phyloP scores from a whole-genome alignment of 306 rosid species.

The Biancaea sappan region DNA sequence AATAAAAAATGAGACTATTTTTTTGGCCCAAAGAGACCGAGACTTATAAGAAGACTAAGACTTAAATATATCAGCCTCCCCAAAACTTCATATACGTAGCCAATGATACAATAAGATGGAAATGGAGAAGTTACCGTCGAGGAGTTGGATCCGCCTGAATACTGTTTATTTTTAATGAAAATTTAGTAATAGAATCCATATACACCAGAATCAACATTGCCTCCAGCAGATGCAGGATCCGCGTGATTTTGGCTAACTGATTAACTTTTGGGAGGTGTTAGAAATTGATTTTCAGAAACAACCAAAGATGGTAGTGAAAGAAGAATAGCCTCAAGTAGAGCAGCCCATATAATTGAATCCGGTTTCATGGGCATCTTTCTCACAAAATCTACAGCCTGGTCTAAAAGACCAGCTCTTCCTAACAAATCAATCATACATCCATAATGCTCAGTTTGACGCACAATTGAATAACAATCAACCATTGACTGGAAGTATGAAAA shows the following conservation, averaged over 20 bases:
- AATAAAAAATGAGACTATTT: too few species aligned
- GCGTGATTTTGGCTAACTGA: neutral
- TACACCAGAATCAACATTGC: neutral
- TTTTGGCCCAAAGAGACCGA: too few species aligned
- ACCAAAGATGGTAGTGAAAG: neutral
- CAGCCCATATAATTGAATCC: slow-evolving; percentile 50
- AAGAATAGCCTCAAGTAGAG: slow-evolving; percentile 33
- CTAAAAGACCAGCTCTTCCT: slow-evolving; percentile 62
- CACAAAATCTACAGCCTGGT: slow-evolving; percentile 60
- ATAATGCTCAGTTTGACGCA: slow-evolving; percentile 51
- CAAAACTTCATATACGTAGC: neutral
- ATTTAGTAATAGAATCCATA: neutral
- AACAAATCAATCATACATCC: slow-evolving; percentile 56
- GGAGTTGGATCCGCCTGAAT: neutral
- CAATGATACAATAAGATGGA: neutral
- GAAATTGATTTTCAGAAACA: neutral
- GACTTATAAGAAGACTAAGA: neutral
- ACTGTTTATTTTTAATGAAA: neutral
- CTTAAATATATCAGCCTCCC: neutral
- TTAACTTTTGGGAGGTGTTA: neutral
- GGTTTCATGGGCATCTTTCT: slow-evolving; percentile 71
- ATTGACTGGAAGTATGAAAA: slow-evolving; percentile 51
- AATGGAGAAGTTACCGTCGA: neutral
- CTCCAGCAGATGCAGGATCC: neutral
- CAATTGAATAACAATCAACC: slow-evolving; percentile 54